Conservation (phyloP, 768 basidiomycete genomes). For the Rubroboletus pulcherrimus region DNA sequence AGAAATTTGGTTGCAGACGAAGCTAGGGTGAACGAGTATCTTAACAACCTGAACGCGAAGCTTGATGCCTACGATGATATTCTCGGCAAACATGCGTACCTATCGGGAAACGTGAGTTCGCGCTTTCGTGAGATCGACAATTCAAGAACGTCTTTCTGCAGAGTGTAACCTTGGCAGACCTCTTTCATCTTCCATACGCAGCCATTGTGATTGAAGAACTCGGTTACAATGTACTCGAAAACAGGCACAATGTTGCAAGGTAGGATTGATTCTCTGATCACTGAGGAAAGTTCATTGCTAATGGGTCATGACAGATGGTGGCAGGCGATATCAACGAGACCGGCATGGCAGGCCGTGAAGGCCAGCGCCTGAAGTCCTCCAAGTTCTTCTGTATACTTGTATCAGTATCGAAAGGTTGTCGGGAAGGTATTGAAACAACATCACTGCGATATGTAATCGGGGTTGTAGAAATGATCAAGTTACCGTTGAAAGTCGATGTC, state of each 20-base stretch:
- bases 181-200: conserved; percentile 43
- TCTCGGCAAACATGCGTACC: conserved; percentile 48
- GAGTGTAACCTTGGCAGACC: conserved; percentile 43
- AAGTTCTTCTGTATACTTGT: background rate
- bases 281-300: background rate
- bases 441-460: background rate
- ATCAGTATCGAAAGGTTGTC: background rate
- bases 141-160: conserved; percentile 13
- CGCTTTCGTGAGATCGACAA: background rate
- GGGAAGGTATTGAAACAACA: background rate
- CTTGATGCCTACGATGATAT: conserved; percentile 53
- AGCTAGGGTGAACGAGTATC: conserved; percentile 19
- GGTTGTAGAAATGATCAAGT: background rate
- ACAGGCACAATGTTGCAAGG: conserved; percentile 27
- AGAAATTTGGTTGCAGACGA: conserved; percentile 15
- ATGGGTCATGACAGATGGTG: conserved; percentile 42
- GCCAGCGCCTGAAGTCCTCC: conserved; percentile 22
- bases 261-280: background rate
- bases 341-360: conserved; percentile 47
- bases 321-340: conserved; percentile 43
- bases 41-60: conserved; percentile 31
- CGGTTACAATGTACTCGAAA: conserved; percentile 19
- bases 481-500: background rate
- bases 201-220: conserved; percentile 26
- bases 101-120: conserved; percentile 51